phyloP scores from a whole-genome alignment of 768 basidiomycete genomes.

The Lyophyllum semitale region DNA sequence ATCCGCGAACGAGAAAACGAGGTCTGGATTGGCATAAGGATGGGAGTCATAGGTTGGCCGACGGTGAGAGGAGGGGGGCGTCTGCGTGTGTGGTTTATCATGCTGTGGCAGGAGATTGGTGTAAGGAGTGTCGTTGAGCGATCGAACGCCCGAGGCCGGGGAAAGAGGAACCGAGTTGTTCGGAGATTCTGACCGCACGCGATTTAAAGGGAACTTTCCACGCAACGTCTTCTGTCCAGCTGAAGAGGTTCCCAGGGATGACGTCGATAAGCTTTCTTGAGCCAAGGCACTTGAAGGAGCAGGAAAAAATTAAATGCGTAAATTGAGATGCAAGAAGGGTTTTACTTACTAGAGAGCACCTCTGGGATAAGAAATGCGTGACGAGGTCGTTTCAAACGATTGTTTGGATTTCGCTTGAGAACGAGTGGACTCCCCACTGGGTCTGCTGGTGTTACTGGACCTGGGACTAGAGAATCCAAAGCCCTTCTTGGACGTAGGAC shows the following conservation, averaged over 20 bases:
- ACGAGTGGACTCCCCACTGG: conserved; percentile 65
- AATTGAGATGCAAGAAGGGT: conserved; percentile 6
- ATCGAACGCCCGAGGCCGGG: conserved; percentile 30
- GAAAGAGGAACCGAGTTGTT: conserved; percentile 29
- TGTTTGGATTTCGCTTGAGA: conserved; percentile 53
- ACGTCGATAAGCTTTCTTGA: conserved; percentile 61
- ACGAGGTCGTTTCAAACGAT: conserved; percentile 61
- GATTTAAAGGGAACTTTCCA: conserved; percentile 46
- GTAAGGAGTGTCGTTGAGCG: conserved; percentile 25
- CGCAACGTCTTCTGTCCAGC: conserved; percentile 35
- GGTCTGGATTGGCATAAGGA: conserved; percentile 82
- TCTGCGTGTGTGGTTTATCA: conserved; percentile 6
- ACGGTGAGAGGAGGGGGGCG: conserved; percentile 12
- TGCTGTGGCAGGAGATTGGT: neutral
- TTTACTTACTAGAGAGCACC: conserved; percentile 61
- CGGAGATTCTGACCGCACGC: conserved; percentile 34
- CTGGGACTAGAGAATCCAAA: conserved; percentile 51
- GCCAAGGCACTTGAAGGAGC: conserved; percentile 49
- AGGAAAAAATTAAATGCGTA: conserved; percentile 1
- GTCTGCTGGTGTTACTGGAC: conserved; percentile 43
- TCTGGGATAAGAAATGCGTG: conserved; percentile 49
- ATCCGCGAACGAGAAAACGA: conserved; percentile 43
- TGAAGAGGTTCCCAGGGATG: conserved; percentile 44
- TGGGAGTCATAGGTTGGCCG: conserved; percentile 43
- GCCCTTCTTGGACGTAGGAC: conserved; percentile 33